phyloP scores from a whole-genome alignment of 2,329 filamentous ascomycete genomes.

The Rutstroemia sydowiana region DNA sequence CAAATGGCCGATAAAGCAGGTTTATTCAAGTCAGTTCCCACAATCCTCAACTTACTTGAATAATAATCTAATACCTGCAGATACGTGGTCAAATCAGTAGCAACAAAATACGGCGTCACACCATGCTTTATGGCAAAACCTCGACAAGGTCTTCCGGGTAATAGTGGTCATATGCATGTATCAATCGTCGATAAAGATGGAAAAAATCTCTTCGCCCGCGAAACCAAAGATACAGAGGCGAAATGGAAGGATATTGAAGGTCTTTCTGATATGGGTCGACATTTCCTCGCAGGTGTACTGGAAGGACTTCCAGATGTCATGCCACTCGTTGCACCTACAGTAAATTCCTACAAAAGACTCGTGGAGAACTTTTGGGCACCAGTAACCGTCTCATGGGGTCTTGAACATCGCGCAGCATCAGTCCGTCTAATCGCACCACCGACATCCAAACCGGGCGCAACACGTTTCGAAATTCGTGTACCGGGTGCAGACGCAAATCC shows the following conservation, averaged over 20 bases:
- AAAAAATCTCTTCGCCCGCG: constrained; percentile 76
- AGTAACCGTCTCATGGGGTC: constrained; percentile 93
- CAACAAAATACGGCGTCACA: constrained; percentile 80
- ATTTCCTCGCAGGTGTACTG: constrained; percentile 87
- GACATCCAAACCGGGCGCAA: constrained; percentile 74
- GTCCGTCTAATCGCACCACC: constrained; percentile 86
- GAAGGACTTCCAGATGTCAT: constrained; percentile 90
- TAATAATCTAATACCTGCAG: constrained; percentile 30
- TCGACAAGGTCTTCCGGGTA: constrained; percentile 80
- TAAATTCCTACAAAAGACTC: constrained; percentile 96
- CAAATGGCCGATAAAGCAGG: constrained; percentile 88
- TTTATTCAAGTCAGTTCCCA: constrained; percentile 67
- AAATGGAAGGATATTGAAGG: constrained; percentile 68
- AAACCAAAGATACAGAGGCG: constrained; percentile 61
- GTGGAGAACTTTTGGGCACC: constrained; percentile 99
- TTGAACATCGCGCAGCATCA: constrained; percentile 89
- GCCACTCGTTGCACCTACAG: constrained; percentile 86
- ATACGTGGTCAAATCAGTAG: constrained; percentile 83
- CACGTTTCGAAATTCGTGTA: constrained; percentile 86
- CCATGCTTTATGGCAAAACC: constrained; percentile 99
- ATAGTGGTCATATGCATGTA: constrained; percentile 93
- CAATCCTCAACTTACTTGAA: background rate
- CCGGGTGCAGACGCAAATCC: constrained; percentile 92
- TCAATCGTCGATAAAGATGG: constrained; percentile 76
- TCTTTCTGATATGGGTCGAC: constrained; percentile 80